Percentiles rank a stretch among this genome's conserved stretches.
phyloP scores from a whole-genome alignment of 2,329 filamentous ascomycete genomes.

The Phialemoniopsis sp. region DNA sequence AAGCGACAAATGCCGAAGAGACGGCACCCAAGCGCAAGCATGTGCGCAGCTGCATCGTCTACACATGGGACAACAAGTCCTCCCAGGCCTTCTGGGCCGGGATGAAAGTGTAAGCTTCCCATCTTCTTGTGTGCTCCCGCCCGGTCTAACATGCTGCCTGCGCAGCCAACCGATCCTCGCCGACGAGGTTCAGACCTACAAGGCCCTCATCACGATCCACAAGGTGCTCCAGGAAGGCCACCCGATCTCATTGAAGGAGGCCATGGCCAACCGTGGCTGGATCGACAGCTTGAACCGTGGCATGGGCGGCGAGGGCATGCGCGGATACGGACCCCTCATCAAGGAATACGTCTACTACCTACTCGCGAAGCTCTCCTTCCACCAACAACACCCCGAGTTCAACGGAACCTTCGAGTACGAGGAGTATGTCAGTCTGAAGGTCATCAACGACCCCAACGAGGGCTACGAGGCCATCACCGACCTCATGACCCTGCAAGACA shows the following conservation, averaged over 20 bases:
- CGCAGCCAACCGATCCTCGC: slow-evolving; percentile 90
- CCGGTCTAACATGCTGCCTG: slow-evolving; percentile 4
- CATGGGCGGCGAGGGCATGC: slow-evolving; percentile 75
- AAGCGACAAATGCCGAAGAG: slow-evolving; percentile 66
- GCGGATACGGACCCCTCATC: slow-evolving; percentile 89
- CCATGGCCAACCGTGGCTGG: slow-evolving; percentile 84
- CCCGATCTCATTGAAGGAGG: slow-evolving; percentile 80
- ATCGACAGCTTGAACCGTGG: slow-evolving; percentile 88
- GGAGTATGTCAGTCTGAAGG: slow-evolving; percentile 96
- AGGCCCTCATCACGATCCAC: slow-evolving; percentile 94
- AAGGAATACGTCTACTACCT: slow-evolving; percentile 96
- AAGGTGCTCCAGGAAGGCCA: slow-evolving; percentile 98
- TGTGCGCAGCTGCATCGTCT: slow-evolving; percentile 96
- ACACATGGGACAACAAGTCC: slow-evolving; percentile 98
- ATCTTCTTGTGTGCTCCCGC: no score
- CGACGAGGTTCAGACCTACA: slow-evolving; percentile 98
- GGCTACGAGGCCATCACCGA: slow-evolving; percentile 96
- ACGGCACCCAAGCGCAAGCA: slow-evolving; percentile 78
- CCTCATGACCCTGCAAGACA: slow-evolving; percentile 93
- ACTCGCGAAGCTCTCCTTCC: slow-evolving; percentile 91
- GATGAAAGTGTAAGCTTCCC: slow-evolving; percentile 78
- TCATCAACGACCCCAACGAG: slow-evolving; percentile 98
- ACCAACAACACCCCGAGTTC: slow-evolving; percentile 94
- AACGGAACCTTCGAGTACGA: slow-evolving; percentile 99
- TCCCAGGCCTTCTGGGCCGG: slow-evolving; percentile 94